Conservation (phyloP, 768 basidiomycete genomes). For the Lyophyllum shimeji region DNA sequence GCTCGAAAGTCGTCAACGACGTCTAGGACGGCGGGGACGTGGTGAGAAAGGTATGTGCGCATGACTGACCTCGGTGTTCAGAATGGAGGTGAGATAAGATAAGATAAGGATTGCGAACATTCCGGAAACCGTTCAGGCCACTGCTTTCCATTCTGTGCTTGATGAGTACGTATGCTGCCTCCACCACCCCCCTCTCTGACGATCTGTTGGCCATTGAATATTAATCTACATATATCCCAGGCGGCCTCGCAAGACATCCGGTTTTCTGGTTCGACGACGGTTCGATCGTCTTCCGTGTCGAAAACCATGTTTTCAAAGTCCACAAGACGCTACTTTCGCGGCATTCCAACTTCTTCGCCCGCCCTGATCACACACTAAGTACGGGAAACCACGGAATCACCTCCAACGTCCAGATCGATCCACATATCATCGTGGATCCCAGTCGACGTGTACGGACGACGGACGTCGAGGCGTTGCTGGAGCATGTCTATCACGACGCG, state of each 20-base stretch:
- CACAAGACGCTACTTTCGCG: conserved; percentile 52
- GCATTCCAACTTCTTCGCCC: conserved; percentile 43
- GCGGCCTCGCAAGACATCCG: conserved; percentile 31
- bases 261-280: conserved; percentile 71
- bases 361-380: background rate
- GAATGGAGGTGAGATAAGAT: background rate
- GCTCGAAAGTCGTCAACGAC: background rate
- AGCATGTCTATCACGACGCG: conserved; percentile 68
- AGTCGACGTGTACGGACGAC: conserved; percentile 34
- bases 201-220: background rate
- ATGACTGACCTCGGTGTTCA: background rate
- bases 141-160: background rate
- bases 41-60: background rate
- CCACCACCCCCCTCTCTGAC: background rate
- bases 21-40: background rate
- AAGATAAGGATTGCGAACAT: background rate
- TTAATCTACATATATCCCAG: background rate
- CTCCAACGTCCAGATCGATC: conserved; percentile 1
- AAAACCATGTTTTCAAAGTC: conserved; percentile 51
- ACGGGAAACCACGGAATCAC: background rate
- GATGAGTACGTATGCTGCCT: background rate
- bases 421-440: conserved; percentile 32
- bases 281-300: conserved; percentile 49
- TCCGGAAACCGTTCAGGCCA: background rate
- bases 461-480: conserved; percentile 59